Evolutionary conservation across 208 protist species (phyloP).

Genomic region (Acanthamoeba culbertsoni): DNA sequence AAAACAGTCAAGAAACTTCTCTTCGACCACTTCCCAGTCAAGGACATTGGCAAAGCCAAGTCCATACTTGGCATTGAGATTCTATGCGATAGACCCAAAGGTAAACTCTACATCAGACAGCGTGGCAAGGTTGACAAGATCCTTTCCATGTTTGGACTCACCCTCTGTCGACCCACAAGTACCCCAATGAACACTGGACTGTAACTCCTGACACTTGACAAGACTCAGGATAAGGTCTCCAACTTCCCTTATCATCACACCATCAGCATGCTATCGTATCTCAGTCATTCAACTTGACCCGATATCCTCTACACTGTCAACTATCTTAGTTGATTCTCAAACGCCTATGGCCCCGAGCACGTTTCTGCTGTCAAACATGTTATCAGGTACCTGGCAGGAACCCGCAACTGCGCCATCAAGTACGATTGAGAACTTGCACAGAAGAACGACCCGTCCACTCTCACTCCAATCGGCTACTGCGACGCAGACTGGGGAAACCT

Average conservation of each 20-base stretch:
- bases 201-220: not conserved
- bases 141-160: not conserved
- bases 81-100: not conserved
- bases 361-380: not conserved
- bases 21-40: not conserved
- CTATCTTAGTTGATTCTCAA: no score
- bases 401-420: not conserved
- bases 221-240: not conserved
- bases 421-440: no score
- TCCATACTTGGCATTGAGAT: not conserved
- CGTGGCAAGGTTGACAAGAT: not conserved
- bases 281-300: not conserved
- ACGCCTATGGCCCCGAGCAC: no score
- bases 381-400: not conserved
- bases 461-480: not conserved
- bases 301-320: no score
- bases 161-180: not conserved
- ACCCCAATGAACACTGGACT: not conserved
- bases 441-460: not conserved
- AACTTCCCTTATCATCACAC: not conserved
- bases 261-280: not conserved
- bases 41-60: not conserved
- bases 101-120: not conserved
- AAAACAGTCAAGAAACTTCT: not conserved
- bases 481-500: conserved; percentile 1